Evolutionary conservation across 148 eudicot genomes (phyloP), one percentile per base, ranked within the genome.

Genomic region (Dianthus caryophyllus): DNA sequence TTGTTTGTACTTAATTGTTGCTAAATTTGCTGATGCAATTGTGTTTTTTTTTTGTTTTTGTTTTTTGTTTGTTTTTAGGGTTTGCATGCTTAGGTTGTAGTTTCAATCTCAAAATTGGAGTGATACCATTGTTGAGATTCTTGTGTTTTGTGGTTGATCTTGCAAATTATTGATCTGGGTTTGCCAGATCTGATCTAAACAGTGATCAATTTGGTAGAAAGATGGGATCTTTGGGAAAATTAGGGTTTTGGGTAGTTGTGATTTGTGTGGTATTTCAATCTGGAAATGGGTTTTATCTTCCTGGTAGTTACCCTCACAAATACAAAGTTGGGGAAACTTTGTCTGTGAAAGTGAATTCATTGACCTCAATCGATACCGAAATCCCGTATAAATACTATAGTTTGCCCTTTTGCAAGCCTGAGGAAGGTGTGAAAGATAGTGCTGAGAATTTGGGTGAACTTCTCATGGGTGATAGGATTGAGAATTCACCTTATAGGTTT

Each of bases 401-500:
- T 62, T 75, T 89, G 39, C 96, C 91, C 67, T 87, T 86, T 69
- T 89, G 96, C 74, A 74, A 76, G 78, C 96, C 91, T 12, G 75
- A 33, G 1, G 96, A 83, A 65, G 96, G 91, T 70, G 88, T 89
- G 8, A 89, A 89, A 71, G 96, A 89, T 70, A 89, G 91, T 70
- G 88, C 87, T 30, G 96, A 89, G 71, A 89, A 87, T 72, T 82
- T 89, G 13, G 96, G 96, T 46, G 96, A 89, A 74, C 84, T 89
- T 46, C 80, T 89, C 29, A 87, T 89, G 88, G 96, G 96, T 46
- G 96, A 89, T 78, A 76, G 96, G 78, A 89, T 89, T 47, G 96
- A 89, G 82, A 89, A 84, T 65, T 89, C 96, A 0, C 89, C 96
- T 0, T 89, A 89, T 72, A 71, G 70, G 73, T 87, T 89, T 64